Conservation (phyloP, 768 basidiomycete species). For the Hortiboletus campestris region DNA sequence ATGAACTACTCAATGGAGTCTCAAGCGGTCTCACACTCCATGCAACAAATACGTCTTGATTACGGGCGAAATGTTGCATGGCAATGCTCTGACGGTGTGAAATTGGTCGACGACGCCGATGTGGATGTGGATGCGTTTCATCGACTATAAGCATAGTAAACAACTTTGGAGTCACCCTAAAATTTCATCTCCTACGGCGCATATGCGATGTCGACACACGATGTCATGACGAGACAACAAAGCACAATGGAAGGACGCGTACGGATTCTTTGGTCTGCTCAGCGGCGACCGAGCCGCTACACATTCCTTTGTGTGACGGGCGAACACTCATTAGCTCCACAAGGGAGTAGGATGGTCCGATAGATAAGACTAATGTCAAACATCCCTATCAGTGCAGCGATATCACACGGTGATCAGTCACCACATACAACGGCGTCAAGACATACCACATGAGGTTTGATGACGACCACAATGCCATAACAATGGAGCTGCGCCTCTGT, state of each 20-base stretch:
- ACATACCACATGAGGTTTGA: background rate
- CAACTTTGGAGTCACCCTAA: background rate
- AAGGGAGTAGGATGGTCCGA: background rate
- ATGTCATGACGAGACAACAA: background rate
- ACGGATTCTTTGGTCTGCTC: background rate
- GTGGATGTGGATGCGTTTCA: background rate
- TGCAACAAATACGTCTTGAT: too few relatives aligned
- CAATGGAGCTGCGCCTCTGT: slow-evolving; percentile 3
- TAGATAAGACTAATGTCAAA: background rate
- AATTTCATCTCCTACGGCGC: background rate
- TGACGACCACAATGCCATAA: background rate
- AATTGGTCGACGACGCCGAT: background rate
- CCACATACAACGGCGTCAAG: background rate
- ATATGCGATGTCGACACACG: background rate
- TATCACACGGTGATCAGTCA: background rate
- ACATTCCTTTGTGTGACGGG: background rate
- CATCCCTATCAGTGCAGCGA: background rate
- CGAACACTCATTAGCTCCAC: background rate
- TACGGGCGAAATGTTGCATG: too few relatives aligned
- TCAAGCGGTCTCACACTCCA: too few relatives aligned
- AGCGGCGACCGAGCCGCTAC: background rate
- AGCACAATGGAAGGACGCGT: background rate
- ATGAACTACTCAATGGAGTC: too few relatives aligned
- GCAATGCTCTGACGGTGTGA: background rate
- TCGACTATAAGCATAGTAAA: background rate